A percentile compares a stretch with the other conserved stretches of the same genome.
Conservation (phyloP, 2,329 filamentous ascomycete species). For the Curvularia lunata region DNA sequence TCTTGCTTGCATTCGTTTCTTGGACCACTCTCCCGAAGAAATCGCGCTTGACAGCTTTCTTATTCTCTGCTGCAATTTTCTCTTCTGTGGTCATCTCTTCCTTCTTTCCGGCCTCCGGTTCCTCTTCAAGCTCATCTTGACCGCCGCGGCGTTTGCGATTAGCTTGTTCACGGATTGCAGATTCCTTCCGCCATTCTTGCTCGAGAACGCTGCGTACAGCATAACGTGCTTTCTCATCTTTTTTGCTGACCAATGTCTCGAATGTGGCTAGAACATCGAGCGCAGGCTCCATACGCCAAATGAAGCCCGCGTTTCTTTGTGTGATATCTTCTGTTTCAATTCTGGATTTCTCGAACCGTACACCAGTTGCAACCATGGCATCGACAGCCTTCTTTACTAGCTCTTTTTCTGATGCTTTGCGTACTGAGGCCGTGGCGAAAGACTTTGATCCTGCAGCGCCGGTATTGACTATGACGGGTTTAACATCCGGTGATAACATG, state of each 20-base stretch:
- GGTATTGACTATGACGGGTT: constrained; percentile 84
- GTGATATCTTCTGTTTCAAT: constrained; percentile 71
- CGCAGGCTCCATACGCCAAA: constrained; percentile 93
- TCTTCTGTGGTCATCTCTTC: constrained; percentile 28
- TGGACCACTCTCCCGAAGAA: constrained; percentile 81
- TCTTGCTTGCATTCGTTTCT: constrained; percentile 51
- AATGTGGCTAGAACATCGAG: constrained; percentile 82
- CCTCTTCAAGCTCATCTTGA: constrained; percentile 29
- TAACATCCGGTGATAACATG: constrained; percentile 87
- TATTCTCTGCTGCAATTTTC: constrained; percentile 32
- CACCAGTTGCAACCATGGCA: constrained; percentile 81
- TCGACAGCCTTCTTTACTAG: constrained; percentile 82
- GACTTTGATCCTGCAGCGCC: constrained; percentile 48
- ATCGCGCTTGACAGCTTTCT: constrained; percentile 68
- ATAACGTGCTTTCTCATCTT: constrained; percentile 79
- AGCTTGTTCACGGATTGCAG: constrained; percentile 68
- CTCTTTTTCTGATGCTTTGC: constrained; percentile 81
- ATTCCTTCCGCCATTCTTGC: constrained; percentile 81
- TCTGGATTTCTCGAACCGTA: constrained; percentile 79
- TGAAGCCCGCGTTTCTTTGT: constrained; percentile 65
- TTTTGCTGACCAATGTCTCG: constrained; percentile 66
- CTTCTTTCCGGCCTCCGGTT: constrained; percentile 18
- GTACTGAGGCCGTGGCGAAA: constrained; percentile 76
- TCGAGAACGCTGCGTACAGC: constrained; percentile 92
- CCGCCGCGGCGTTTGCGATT: constrained; percentile 64